phyloP scores from a whole-genome alignment of 2,329 filamentous ascomycete genomes.

The Capronia epimyces region DNA sequence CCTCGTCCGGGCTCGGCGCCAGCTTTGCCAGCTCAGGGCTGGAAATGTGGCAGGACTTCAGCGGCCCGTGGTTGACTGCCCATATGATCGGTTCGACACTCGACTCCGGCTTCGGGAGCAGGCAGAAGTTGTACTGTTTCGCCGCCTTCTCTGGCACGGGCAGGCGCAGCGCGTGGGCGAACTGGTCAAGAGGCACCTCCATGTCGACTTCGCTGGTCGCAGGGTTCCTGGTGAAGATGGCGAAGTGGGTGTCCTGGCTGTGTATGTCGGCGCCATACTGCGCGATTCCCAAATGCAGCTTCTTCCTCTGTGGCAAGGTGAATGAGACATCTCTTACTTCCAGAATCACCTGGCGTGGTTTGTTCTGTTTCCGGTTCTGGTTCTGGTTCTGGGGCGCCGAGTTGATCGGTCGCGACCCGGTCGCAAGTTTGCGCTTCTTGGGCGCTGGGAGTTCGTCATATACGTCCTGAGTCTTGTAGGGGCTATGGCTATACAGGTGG shows the following conservation, averaged over 20 bases:
- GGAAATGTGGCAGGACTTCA: conserved; percentile 38
- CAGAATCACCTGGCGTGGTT: conserved; percentile 32
- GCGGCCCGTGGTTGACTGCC: conserved; percentile 52
- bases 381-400: background rate
- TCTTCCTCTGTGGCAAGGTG: conserved; percentile 58
- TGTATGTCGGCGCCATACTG: conserved; percentile 30
- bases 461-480: no score
- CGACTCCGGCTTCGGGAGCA: conserved; percentile 53
- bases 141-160: conserved; percentile 61
- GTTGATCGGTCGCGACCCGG: conserved; percentile 29
- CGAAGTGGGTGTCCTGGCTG: conserved; percentile 27
- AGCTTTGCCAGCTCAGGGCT: conserved; percentile 14
- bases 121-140: conserved; percentile 58
- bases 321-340: conserved; percentile 55
- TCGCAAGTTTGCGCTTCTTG: conserved; percentile 49
- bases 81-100: conserved; percentile 55
- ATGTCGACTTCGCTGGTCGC: conserved; percentile 51
- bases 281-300: conserved; percentile 56
- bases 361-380: conserved; percentile 26
- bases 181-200: conserved; percentile 35
- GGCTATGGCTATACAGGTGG: conserved; percentile 30
- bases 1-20: conserved; percentile 40
- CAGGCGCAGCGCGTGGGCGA: conserved; percentile 55
- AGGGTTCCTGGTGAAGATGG: conserved; percentile 47
- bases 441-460: conserved; percentile 34